phyloP scores from a whole-genome alignment of 2,329 filamentous ascomycete species.

The Whalleya microplaca region DNA sequence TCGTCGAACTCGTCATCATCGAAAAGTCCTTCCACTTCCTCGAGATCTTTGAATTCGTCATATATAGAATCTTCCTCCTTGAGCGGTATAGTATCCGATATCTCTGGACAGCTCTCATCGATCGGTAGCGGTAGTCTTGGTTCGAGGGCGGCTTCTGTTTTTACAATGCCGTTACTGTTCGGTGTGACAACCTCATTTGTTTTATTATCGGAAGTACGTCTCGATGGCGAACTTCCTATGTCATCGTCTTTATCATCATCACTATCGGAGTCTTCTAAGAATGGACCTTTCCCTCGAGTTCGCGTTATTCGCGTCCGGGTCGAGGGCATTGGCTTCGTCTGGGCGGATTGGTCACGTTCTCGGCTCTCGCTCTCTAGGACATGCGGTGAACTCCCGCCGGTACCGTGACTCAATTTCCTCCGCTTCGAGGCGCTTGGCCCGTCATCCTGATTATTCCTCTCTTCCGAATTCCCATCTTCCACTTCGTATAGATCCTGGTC shows the following conservation, averaged over 20 bases:
- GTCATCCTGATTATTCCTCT: conserved; percentile 21
- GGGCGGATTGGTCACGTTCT: conserved; percentile 1
- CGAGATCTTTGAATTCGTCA: conserved; percentile 42
- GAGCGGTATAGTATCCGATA: conserved; percentile 21
- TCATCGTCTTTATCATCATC: conserved; percentile 48
- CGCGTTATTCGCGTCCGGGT: conserved; percentile 19
- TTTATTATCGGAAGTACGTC: conserved; percentile 5
- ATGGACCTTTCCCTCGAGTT: conserved; percentile 56
- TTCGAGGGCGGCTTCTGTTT: conserved; percentile 15
- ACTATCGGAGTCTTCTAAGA: conserved; percentile 71
- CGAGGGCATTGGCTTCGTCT: conserved; percentile 1
- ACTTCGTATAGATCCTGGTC: conserved; percentile 42
- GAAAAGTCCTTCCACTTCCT: conserved; percentile 62
- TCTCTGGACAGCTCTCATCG: conserved; percentile 33
- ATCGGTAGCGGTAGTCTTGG: conserved; percentile 28
- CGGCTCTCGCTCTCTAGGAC: conserved; percentile 2
- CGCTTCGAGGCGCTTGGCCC: conserved; percentile 41
- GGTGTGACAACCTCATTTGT: background rate
- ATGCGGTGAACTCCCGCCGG: conserved; percentile 4
- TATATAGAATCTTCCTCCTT: conserved; percentile 28
- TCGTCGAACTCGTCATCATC: conserved; percentile 51
- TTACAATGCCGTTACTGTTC: conserved; percentile 2
- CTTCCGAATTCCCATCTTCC: conserved; percentile 34
- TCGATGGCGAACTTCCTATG: conserved; percentile 10
- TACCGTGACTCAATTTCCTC: conserved; percentile 44